Conservation (phyloP, 768 basidiomycete species). For the Saitozyma podzolica region DNA sequence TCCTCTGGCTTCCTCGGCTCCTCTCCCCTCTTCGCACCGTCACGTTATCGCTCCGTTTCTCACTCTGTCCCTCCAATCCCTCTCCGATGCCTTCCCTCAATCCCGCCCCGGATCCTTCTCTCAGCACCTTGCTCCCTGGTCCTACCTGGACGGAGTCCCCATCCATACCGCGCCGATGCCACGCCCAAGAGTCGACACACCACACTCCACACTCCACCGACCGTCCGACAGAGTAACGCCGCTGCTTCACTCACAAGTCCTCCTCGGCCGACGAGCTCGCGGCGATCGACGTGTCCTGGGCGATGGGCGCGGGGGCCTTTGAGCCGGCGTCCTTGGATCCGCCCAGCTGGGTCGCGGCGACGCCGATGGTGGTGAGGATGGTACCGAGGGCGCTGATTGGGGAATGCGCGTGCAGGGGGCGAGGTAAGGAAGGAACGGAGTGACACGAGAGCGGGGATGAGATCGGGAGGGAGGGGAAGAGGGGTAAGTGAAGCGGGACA, state of each 20-base stretch:
- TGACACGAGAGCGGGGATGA: too few species aligned
- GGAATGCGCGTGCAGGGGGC: background rate
- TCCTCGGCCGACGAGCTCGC: slow-evolving; percentile 45
- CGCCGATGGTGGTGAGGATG: slow-evolving; percentile 40
- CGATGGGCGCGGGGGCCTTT: slow-evolving; percentile 21
- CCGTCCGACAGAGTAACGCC: background rate
- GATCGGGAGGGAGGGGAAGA: background rate
- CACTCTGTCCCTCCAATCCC: background rate
- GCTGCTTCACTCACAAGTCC: slow-evolving; percentile 45
- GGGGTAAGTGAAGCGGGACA: background rate
- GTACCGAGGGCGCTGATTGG: slow-evolving; percentile 46
- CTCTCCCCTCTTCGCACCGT: too few species aligned
- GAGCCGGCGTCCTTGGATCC: slow-evolving; percentile 25
- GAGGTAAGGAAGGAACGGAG: background rate
- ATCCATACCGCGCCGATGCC: background rate
- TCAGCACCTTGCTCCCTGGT: background rate
- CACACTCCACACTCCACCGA: background rate
- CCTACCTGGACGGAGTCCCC: background rate
- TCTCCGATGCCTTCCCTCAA: background rate
- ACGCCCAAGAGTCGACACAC: background rate
- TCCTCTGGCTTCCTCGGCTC: too few species aligned
- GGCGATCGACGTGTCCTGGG: slow-evolving; percentile 24
- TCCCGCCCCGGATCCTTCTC: background rate
- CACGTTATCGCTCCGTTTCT: too few species aligned
- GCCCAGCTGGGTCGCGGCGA: slow-evolving; percentile 31